Evolutionary conservation across 75 land plant genomes (phyloP), one percentile per base, ranked within the genome.

Genomic region (Ceratopteris richardii): DNA sequence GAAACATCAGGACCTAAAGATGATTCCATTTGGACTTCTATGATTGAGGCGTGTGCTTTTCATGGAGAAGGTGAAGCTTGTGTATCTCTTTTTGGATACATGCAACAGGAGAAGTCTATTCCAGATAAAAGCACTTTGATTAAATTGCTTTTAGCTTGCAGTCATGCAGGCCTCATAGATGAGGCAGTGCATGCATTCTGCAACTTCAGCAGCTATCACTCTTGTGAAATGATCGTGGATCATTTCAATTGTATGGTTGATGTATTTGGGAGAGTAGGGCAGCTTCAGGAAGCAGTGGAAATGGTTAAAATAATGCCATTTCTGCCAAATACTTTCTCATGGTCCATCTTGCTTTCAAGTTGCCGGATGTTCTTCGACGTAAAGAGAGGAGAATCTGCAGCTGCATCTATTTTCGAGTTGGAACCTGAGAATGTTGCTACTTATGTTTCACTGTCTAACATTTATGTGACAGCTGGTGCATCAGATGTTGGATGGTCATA

Each of bases 391-490:
- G 70, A 69, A 52, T 54, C 72, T 59, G 69, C 70, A 48, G 77
- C 77, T 30, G 39, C 40, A 27, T 66, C 55, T 21, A 53, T 73
- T 25, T 27, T 27, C 31, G 70, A 69, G 18, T 65, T 69, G 69
- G 63, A 57, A 52, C 72, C 78, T 12, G 50, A 62, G 22, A 71
- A 71, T 56, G 44, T 79, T 12, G 82, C 79, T 28, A 70, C 78
- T 37, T 83, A 78, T 67, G 68, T 76, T 41, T 61, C 79, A 62
- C 66, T 83, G 41, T 72, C 82, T 28, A 78, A 83, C 41, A 76
- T 76, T 78, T 78, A 79, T 67, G 79, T 77, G 47, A 70, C 76
- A 56, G 81, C 79, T 60, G 37, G 37, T 33, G 3, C 37, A 33
- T 3, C 3, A 9, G 9, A 33, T 9, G 9, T 33, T 33, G 37